phyloP scores from a whole-genome alignment of 805 yeast genomes.

The Saturnispora saitoi region DNA sequence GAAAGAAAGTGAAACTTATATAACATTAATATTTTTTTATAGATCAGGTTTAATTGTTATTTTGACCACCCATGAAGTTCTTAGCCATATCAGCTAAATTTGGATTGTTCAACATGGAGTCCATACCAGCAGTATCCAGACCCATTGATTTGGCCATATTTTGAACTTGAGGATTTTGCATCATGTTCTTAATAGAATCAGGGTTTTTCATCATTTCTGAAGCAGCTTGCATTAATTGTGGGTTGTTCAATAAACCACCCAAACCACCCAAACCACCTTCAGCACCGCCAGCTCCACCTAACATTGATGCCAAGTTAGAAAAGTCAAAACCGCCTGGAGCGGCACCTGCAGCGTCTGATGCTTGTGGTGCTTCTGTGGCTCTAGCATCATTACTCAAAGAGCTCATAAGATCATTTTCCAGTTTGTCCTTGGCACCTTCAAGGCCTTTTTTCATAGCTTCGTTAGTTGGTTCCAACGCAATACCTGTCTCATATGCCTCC shows the following conservation, averaged over 20 bases:
- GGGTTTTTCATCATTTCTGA: conserved; percentile 86
- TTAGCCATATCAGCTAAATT: conserved; percentile 63
- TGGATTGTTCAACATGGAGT: conserved; percentile 75
- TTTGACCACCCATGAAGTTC: conserved; percentile 47
- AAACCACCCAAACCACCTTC: conserved; percentile 73
- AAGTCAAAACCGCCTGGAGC: conserved; percentile 58
- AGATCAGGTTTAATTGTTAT: conserved; percentile 15
- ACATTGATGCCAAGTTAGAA: conserved; percentile 45
- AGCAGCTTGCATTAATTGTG: conserved; percentile 83
- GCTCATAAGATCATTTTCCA: conserved; percentile 59
- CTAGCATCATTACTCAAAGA: conserved; percentile 26
- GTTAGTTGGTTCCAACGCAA: conserved; percentile 79
- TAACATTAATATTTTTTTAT: neutral
- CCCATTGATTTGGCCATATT: conserved; percentile 78
- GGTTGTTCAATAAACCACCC: conserved; percentile 68
- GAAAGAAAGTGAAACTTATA: conserved; percentile 1
- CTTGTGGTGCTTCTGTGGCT: conserved; percentile 21
- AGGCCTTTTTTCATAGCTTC: conserved; percentile 90
- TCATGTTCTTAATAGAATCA: conserved; percentile 56
- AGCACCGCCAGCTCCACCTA: conserved; percentile 44
- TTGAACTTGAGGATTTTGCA: conserved; percentile 84
- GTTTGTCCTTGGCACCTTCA: conserved; percentile 86
- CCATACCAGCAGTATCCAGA: conserved; percentile 52
- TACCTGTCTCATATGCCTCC: conserved; percentile 82
- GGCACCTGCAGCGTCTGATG: conserved; percentile 22